phyloP scores from a whole-genome alignment of 768 basidiomycete species.

The Phanerochaete carnosa region DNA sequence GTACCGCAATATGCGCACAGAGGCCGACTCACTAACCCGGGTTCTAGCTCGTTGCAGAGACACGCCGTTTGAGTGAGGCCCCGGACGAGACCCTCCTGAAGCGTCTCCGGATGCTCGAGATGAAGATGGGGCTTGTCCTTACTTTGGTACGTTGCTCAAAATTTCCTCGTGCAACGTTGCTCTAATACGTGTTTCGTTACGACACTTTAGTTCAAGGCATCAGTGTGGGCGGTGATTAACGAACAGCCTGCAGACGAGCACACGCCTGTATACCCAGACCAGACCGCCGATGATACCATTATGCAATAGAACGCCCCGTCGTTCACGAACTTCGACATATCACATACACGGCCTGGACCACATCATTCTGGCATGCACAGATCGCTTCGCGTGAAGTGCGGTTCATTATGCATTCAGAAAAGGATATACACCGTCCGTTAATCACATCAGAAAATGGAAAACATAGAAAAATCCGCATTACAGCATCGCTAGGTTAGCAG shows the following conservation, averaged over 20 bases:
- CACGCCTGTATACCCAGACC: conserved; percentile 18
- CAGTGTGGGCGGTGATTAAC: conserved; percentile 92
- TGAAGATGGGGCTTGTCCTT: conserved; percentile 93
- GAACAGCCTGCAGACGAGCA: conserved; percentile 50
- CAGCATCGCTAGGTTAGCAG: conserved; percentile 24
- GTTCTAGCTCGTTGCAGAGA: conserved; percentile 57
- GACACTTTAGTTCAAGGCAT: conserved; percentile 79
- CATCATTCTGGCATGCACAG: not conserved
- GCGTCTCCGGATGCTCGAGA: conserved; percentile 77
- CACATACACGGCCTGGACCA: too few species aligned
- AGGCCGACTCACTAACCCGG: not conserved
- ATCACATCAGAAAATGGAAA: not conserved
- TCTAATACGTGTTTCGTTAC: not conserved
- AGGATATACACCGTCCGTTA: not conserved
- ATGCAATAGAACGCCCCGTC: conserved; percentile 5
- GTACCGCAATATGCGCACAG: not conserved
- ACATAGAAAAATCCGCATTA: not conserved
- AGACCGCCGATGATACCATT: conserved; percentile 21
- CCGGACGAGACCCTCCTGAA: conserved; percentile 78
- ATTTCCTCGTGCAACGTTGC: not conserved
- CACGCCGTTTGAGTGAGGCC: conserved; percentile 66
- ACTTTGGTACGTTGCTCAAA: conserved; percentile 68
- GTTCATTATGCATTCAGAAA: not conserved
- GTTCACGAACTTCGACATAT: too few species aligned
- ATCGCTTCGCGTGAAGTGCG: not conserved